phyloP scores from a whole-genome alignment of 2,329 filamentous ascomycete genomes.

The Seiridium cupressi region DNA sequence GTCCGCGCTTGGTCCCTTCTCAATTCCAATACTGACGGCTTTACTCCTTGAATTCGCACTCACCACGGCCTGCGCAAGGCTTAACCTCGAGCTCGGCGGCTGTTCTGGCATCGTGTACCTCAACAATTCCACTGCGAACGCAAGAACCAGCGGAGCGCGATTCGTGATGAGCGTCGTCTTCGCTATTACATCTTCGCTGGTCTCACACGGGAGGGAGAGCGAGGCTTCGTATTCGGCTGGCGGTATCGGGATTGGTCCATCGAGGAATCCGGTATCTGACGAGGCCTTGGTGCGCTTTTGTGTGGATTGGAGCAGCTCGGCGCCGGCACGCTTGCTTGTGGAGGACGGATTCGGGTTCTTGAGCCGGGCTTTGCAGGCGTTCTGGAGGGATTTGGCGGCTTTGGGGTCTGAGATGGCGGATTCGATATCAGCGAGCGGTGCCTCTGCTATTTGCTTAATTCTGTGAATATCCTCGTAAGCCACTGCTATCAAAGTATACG shows the following conservation, averaged over 20 bases:
- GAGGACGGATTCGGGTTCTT: constrained; percentile 32
- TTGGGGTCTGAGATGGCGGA: constrained; percentile 46
- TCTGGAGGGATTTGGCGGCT: constrained; percentile 48
- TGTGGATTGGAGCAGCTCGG: constrained; percentile 16
- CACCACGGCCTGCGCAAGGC: constrained; percentile 79
- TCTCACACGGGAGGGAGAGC: constrained; percentile 55
- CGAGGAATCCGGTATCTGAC: constrained; percentile 22
- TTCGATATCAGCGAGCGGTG: constrained; percentile 41
- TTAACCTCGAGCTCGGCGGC: constrained; percentile 78
- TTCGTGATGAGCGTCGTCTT: constrained; percentile 67
- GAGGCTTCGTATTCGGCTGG: constrained; percentile 63
- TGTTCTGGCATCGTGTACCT: constrained; percentile 84
- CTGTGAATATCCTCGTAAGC: constrained; percentile 26
- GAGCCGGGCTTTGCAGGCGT: constrained; percentile 52
- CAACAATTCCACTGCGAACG: constrained; percentile 72
- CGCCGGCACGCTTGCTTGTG: constrained; percentile 30
- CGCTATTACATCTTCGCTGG: constrained; percentile 59
- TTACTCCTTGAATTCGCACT: constrained; percentile 78
- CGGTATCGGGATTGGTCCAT: constrained; percentile 32
- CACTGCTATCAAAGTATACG: not conserved
- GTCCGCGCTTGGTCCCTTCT: constrained; percentile 62
- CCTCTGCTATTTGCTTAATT: constrained; percentile 54
- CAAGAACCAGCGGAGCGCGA: constrained; percentile 76
- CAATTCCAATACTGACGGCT: constrained; percentile 72
- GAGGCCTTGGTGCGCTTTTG: constrained; percentile 32